These are phyloP conservation scores for Linanthus parryae DNA, from an alignment of 148 eudicot species.

Conservation along the genomic window DNA sequence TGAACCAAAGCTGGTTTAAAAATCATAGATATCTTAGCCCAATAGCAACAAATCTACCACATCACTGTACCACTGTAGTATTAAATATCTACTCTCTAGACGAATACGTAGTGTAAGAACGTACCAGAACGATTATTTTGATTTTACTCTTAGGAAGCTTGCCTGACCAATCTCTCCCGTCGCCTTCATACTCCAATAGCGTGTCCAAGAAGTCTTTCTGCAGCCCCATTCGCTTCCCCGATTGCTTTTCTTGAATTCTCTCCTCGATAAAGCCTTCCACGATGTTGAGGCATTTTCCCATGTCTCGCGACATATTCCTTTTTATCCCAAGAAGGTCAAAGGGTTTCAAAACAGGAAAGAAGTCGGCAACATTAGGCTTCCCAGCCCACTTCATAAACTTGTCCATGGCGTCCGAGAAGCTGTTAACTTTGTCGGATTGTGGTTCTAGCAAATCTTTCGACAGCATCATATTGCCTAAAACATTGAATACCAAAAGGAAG, in stretches of 20 bases:
- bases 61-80: too few species aligned
- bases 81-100: neutral
- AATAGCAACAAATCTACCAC: neutral
- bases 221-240: neutral
- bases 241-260: conserved; percentile 5
- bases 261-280: conserved; percentile 1
- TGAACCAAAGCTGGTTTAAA: too few species aligned
- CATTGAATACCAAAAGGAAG: conserved; percentile 29
- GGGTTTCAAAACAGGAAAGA: conserved; percentile 5
- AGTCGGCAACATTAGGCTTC: conserved; percentile 11
- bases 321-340: conserved; percentile 8
- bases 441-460: conserved; percentile 26
- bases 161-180: conserved; percentile 10
- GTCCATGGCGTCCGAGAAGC: conserved; percentile 6
- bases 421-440: neutral
- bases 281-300: conserved; percentile 4
- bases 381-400: conserved; percentile 8
- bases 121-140: conserved; percentile 8
- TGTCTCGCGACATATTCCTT: conserved; percentile 1
- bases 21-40: too few species aligned
- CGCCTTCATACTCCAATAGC: conserved; percentile 9
- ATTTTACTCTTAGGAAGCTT: conserved; percentile 1
- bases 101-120: neutral
- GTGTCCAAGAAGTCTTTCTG: conserved; percentile 11
- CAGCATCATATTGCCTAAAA: conserved; percentile 30